Conservation (phyloP, 208 protist genomes). For the Blastocrithidia nonstop region DNA sequence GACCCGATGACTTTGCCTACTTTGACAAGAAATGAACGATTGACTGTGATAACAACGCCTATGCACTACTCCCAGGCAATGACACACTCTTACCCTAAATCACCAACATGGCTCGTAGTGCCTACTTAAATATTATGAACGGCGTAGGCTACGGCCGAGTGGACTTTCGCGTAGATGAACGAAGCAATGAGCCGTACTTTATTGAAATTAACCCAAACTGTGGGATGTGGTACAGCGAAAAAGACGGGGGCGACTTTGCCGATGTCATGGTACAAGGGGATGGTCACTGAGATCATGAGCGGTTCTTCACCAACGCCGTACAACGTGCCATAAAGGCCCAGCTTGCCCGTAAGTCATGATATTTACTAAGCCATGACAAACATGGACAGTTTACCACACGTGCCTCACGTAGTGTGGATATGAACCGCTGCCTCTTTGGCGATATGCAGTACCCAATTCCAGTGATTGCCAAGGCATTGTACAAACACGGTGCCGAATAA, state of each 20-base stretch:
- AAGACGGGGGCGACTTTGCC: constrained; percentile 74
- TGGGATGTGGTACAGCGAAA: constrained; percentile 76
- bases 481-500: constrained; percentile 60
- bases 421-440: constrained; percentile 52
- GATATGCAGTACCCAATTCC: constrained; percentile 52
- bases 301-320: constrained; percentile 50
- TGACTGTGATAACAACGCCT: constrained; percentile 43
- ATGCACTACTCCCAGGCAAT: constrained; percentile 35
- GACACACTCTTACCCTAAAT: constrained; percentile 63
- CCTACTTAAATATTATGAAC: constrained; percentile 74
- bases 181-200: constrained; percentile 53
- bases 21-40: constrained; percentile 83
- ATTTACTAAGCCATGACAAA: constrained; percentile 73
- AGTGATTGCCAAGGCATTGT: constrained; percentile 57
- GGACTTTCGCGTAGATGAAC: constrained; percentile 77
- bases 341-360: constrained; percentile 58
- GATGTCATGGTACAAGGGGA: constrained; percentile 72
- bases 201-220: constrained; percentile 86
- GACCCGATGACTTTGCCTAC: constrained; percentile 71
- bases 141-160: constrained; percentile 73
- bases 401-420: constrained; percentile 52
- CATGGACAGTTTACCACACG: constrained; percentile 60
- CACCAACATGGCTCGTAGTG: constrained; percentile 62
- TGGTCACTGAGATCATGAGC: constrained; percentile 65
- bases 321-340: constrained; percentile 40